Evolutionary conservation across 345 rosid species (phyloP), one percentile per base, ranked within the genome.

Genomic region (Populus pruinosa): DNA sequence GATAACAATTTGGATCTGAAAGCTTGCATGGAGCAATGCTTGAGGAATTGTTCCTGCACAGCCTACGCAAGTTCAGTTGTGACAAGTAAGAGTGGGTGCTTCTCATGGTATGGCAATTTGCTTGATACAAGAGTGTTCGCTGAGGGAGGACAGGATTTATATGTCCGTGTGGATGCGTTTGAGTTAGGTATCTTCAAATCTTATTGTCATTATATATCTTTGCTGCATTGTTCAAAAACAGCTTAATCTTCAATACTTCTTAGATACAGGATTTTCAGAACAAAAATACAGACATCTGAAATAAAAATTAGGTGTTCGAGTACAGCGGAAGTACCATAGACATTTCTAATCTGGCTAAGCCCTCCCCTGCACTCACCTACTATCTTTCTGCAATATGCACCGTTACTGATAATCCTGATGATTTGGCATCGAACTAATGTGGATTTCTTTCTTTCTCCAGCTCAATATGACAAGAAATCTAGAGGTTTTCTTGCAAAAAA

Each of bases 101-200:
- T 75, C n/a, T 13, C 35, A 35, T 80, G 76, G 79, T 76, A 75
- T 43, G 83, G 83, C 12, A 77, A 81, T 3, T 73, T 81, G 53
- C 25, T 81, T 41, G 80, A 81, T 38, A 68, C 44, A 25, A 55
- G 25, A 41, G 38, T 31, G 3, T 41, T 25, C 3, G 35, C 25
- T 21, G 31, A 16, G 5, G 76, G 25, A 7, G 77, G 73, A 0
- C 21, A 38, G 20, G 76, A 75, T 53, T 20, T 79, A 2, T 67
- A 68, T 59, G 68, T 79, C 29, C 72, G 82, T 36, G 74, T 73
- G 27, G 82, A 79, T 23, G 73, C 82, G 21, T 18, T 29, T 25
- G 79, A 62, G 43, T 61, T 76, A 35, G 83, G 83, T 80, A 80
- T 1, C 3, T 18, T 50, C 20, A 21, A 36, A 7, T 39, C 31